Evolutionary conservation across 2,329 filamentous ascomycete species (phyloP), one percentile per base, ranked within the genome.

Genomic region (Beauveria sp.): DNA sequence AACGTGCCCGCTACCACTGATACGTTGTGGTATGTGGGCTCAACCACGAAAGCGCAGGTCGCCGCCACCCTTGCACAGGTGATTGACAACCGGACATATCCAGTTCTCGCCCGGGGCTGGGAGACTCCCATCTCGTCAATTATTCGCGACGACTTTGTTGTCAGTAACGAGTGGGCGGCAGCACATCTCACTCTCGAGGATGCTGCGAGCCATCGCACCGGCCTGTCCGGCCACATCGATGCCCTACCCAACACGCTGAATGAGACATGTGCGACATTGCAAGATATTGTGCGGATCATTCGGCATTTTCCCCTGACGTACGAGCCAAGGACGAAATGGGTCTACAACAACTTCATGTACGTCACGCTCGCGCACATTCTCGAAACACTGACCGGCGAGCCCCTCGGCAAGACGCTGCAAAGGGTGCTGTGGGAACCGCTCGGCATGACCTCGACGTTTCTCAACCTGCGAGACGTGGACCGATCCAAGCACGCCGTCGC

Each of bases 21-120:
- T 30, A 85, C 82, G 0, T 72, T 86, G 2, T 86, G 81, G 71
- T 82, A 80, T 61, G 75, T 74, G 4, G 84, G 77, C 1, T 84
- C 81, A 46, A 84, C 78, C 1, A 84, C 81, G 18, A 86, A 86
- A 67, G 79, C 81, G 1, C 77, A 83, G 51, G 80, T 78, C 0
- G 76, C 78, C 0, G 81, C 81, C 1, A 74, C 75, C 0, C 68
- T 86, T 2, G 68, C 85, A 1, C 76, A 79, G 1, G 66, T 83
- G 1, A 76, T 85, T 8, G 72, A 83, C 6, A 74, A 77, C 22
- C 72, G 79, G 9, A 42, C 63, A 18, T 65, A 68, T 30, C 60
- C 69, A 0, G 60, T 54, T 3, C 58, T 68, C 30, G 45, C 70
- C 68, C 66, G 78, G 2, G 72, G 77, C 40, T 85, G 81, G 79